A percentile compares a stretch with the other conserved stretches of the same genome.
Evolutionary conservation across 106 monocot species (phyloP).

Genomic region (Dactylorhiza incarnata): DNA sequence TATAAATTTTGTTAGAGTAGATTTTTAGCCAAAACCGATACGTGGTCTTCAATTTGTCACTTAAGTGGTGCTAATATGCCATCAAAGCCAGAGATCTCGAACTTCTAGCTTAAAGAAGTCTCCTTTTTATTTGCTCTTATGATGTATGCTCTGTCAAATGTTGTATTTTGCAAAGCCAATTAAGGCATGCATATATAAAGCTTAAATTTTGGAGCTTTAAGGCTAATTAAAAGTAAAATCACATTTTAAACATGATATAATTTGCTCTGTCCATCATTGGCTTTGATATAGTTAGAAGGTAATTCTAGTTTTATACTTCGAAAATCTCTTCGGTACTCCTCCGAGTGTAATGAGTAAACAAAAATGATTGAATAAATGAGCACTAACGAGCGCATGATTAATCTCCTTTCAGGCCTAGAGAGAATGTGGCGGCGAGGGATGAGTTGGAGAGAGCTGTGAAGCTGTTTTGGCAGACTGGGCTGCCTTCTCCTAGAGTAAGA

Average conservation of each 20-base stretch:
- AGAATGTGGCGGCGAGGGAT: conserved; percentile 60
- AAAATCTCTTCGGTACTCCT: too few relatives aligned
- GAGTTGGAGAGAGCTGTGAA: conserved; percentile 76
- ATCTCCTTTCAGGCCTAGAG: conserved; percentile 41
- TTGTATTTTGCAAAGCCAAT: neutral
- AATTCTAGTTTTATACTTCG: too few relatives aligned
- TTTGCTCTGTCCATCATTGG: too few relatives aligned
- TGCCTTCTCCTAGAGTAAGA: conserved; percentile 80
- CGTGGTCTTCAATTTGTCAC: neutral
- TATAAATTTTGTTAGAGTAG: neutral
- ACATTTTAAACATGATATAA: too few relatives aligned
- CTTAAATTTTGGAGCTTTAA: neutral
- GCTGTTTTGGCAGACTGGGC: conserved; percentile 67
- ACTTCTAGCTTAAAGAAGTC: neutral
- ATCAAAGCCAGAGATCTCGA: neutral
- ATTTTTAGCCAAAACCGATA: neutral
- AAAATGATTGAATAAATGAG: too few relatives aligned
- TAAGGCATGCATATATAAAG: neutral
- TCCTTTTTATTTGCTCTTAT: neutral
- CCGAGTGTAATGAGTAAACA: too few relatives aligned
- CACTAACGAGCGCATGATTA: neutral
- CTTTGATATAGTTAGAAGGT: too few relatives aligned
- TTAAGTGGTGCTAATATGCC: neutral
- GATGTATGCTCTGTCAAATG: neutral
- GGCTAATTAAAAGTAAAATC: neutral